Base-by-base conservation (phyloP, 2,329 filamentous ascomycete genomes). In the Fusarium sp. region DNA sequence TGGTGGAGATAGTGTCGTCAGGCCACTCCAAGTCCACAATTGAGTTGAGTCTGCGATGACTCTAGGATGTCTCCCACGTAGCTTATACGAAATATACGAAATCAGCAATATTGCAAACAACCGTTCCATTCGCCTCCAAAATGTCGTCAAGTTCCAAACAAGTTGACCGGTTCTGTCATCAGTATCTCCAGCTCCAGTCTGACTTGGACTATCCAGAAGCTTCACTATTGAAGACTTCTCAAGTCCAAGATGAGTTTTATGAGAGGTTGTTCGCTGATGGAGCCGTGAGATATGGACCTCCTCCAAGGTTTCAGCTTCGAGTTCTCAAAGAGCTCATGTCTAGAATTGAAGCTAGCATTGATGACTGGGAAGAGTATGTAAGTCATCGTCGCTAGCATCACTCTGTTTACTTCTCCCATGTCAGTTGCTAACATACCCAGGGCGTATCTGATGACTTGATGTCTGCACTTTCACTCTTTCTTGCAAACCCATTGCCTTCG, bases 341-440 rank as follows among this genome's bases (percentile, higher is more conserved):
- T 13, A 88, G 86, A 63, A 91, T 97, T 58, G 94, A 97, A 81
- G 83, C 86, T 35, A 89, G 92, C 38, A 94, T 97, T 53, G 86
- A 89, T 64, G 91, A 97, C 80, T 95, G 94, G 82, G 93, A 97
- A 75, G 87, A 93, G 86, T 90, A 97, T 91, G 95, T 97, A 92
- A 85, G 93, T 85, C 55, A 26, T 61, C 22, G 28, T 36, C 55
- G 15, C 28, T 30, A 13, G 36, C 30, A 33, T 31, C 33, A n/a
- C 16, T n/a, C 4, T 38, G 7, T 31, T 15, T 45, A 10, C 10
- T 22, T 24, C 12, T 13, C 7, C 31, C 10, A 35, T 20, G 14
- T 6, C 24, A 51, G 11, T 42, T 58, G 67, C 80, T 83, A 61
- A 82, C 72, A 45, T 35, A 55, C 44, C 31, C 83, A 98, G 95